These are phyloP conservation scores for Trichomonas tenax DNA, from an alignment of 208 protist genomes.

Conservation along the genomic window DNA sequence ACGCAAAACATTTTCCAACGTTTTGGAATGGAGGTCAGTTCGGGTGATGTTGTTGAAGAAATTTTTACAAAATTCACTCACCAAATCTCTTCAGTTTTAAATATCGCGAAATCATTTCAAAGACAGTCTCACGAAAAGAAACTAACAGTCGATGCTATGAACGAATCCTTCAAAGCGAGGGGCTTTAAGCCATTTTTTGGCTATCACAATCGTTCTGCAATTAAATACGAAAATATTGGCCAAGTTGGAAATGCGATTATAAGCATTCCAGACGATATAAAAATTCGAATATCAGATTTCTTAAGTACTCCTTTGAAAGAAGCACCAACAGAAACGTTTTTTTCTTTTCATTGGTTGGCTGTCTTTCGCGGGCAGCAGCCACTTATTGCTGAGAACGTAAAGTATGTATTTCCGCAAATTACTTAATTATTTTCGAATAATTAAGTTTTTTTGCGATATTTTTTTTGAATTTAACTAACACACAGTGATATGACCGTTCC, in stretches of 20 bases:
- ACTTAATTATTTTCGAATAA: background rate
- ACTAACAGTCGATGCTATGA: background rate
- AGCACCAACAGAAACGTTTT: background rate
- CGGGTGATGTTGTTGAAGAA: background rate
- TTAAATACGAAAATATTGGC: background rate
- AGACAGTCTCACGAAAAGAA: background rate
- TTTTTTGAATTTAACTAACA: background rate
- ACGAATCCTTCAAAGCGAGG: background rate
- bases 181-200: background rate
- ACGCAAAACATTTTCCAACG: background rate
- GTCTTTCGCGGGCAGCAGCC: background rate
- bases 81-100: background rate
- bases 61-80: background rate
- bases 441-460: background rate
- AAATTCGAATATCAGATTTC: background rate
- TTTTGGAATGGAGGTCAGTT: background rate
- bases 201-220: background rate
- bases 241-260: background rate
- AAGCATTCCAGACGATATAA: background rate
- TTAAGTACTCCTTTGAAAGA: background rate
- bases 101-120: background rate
- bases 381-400: background rate
- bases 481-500: background rate
- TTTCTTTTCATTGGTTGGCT: background rate
- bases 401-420: background rate